Percentiles rank a stretch among this genome's conserved stretches.
Evolutionary conservation across 1,139 yeast genomes (phyloP).

Genomic region (Taphrina communis): DNA sequence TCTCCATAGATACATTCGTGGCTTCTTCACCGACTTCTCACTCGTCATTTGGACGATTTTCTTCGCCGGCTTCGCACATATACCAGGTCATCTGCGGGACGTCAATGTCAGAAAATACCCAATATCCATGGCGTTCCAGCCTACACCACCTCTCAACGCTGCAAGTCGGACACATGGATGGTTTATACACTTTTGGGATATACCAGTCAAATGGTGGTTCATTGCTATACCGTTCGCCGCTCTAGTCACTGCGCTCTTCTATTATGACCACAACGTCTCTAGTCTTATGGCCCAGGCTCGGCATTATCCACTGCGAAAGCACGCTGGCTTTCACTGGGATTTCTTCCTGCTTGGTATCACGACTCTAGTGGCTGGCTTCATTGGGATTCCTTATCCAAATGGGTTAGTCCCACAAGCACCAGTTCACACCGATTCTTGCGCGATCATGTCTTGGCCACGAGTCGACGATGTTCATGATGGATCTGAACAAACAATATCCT

Average conservation of each 20-base stretch:
- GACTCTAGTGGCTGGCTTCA: constrained; percentile 81
- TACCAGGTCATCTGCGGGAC: constrained; percentile 64
- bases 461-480: constrained; percentile 48
- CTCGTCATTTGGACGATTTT: constrained; percentile 82
- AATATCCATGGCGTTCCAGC: constrained; percentile 73
- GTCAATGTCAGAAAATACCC: constrained; percentile 68
- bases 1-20: constrained; percentile 65
- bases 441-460: constrained; percentile 59
- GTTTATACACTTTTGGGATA: constrained; percentile 81
- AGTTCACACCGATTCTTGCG: constrained; percentile 78
- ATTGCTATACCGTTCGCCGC: constrained; percentile 92
- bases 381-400: constrained; percentile 95
- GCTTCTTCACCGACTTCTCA: constrained; percentile 81
- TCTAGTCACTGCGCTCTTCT: constrained; percentile 78
- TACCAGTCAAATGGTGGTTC: constrained; percentile 75
- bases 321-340: constrained; percentile 93
- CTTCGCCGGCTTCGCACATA: constrained; percentile 89
- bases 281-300: constrained; percentile 88
- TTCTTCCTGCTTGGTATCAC: constrained; percentile 81
- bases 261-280: constrained; percentile 94
- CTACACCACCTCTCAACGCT: constrained; percentile 59
- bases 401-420: constrained; percentile 98
- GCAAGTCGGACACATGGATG: constrained; percentile 57
- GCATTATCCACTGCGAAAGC: constrained; percentile 79
- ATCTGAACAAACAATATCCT: constrained; percentile 7